These are phyloP conservation scores for Magnusiomyces tetraspermus DNA, from an alignment of 1,139 yeast genomes.

Conservation along the genomic window DNA sequence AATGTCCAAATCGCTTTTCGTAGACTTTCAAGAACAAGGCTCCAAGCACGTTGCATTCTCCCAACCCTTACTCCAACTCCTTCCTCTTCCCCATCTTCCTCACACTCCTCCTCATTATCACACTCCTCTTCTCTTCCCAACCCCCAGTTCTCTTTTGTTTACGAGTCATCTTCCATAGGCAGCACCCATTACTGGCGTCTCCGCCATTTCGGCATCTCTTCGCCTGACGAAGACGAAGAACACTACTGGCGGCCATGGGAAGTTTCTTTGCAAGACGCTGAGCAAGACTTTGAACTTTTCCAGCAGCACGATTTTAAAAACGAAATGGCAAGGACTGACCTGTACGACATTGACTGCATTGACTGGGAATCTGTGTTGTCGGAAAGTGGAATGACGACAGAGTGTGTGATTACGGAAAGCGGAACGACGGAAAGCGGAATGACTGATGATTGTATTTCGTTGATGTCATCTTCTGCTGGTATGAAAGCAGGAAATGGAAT, in stretches of 20 bases:
- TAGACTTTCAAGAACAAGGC: constrained; percentile 18
- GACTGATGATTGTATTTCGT: too few species aligned
- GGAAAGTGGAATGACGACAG: too few species aligned
- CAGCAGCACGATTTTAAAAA: constrained; percentile 12
- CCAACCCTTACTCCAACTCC: constrained; percentile 6
- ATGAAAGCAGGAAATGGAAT: too few species aligned
- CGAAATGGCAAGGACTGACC: constrained; percentile 8
- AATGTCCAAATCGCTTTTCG: constrained; percentile 7
- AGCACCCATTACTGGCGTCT: constrained; percentile 19
- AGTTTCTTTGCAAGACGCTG: constrained; percentile 18
- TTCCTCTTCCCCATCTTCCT: not conserved
- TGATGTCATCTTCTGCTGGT: too few species aligned
- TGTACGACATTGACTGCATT: constrained; percentile 7
- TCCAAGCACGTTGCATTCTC: constrained; percentile 20
- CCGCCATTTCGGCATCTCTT: constrained; percentile 20
- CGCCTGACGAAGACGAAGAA: constrained; percentile 24
- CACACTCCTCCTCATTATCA: not conserved
- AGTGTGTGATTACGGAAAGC: too few species aligned
- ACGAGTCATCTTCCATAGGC: constrained; percentile 23
- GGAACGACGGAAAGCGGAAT: too few species aligned
- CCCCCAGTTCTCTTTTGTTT: constrained; percentile 20
- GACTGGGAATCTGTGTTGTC: too few species aligned
- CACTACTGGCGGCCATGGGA: constrained; percentile 26
- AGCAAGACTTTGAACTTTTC: constrained; percentile 16
- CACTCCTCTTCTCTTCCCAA: not conserved